These are phyloP conservation scores for Boletus subcaerulescens DNA, from an alignment of 768 basidiomycete genomes.

Conservation along the genomic window DNA sequence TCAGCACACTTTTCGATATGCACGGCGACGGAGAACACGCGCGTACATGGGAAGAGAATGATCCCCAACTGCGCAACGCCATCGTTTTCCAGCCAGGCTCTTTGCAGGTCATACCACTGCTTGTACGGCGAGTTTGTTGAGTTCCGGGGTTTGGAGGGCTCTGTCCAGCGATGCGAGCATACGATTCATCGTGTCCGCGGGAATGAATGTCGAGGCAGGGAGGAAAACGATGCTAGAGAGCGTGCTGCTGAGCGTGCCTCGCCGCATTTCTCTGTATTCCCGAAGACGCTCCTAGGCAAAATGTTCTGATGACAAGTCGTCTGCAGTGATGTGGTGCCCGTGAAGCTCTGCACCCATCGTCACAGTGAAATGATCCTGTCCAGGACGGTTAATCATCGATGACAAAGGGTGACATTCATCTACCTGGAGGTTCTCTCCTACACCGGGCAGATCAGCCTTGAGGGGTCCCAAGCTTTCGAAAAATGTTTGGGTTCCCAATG, in stretches of 20 bases:
- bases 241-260: conserved; percentile 14
- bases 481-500: conserved; percentile 9
- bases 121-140: conserved; percentile 14
- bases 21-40: too few relatives aligned
- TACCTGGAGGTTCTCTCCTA: conserved; percentile 13
- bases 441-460: conserved; percentile 34
- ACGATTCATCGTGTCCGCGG: conserved; percentile 7
- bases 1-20: too few relatives aligned
- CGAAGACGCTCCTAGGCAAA: conserved; percentile 7
- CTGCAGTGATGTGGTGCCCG: conserved; percentile 6
- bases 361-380: conserved; percentile 13
- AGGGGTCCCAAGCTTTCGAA: conserved; percentile 16
- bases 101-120: conserved; percentile 12
- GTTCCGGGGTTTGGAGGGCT: conserved; percentile 4
- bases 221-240: conserved; percentile 15
- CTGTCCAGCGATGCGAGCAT: conserved; percentile 7
- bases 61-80: conserved; percentile 15
- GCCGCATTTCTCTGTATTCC: conserved; percentile 10
- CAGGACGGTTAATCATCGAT: conserved; percentile 11
- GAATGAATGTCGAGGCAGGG: conserved; percentile 10
- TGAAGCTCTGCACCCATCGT: conserved; percentile 14
- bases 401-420: too few relatives aligned
- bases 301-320: conserved; percentile 10
- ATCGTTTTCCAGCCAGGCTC: conserved; percentile 17
- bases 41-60: conserved; percentile 16